Evolutionary conservation across 352 stramenopile species (phyloP), one percentile per base, ranked within the genome.

Genomic region (Phytopythium kandeliae): DNA sequence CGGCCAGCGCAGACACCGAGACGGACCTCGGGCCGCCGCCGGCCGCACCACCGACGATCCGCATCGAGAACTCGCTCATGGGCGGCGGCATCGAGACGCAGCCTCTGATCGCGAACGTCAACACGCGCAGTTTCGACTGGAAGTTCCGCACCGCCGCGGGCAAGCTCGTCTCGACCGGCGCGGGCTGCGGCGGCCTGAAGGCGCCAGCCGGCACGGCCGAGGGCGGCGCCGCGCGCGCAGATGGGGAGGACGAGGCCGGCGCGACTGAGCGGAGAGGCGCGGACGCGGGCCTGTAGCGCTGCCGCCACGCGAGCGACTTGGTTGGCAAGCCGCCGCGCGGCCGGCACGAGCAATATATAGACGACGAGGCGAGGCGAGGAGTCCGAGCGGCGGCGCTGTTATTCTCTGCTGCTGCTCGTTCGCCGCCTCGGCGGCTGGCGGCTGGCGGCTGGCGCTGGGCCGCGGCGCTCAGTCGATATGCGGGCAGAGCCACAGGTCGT

Each of bases 401-500:
- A 46, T 46, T 46, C 22, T 10, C 17, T 46, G 22, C 22, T 15
- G 40, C n/a, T n/a, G n/a, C n/a, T n/a, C n/a, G n/a, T n/a, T n/a
- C n/a, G n/a, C n/a, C n/a, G n/a, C n/a, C n/a, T n/a, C n/a, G n/a
- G n/a, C n/a, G n/a, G n/a, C n/a, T n/a, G n/a, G n/a, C n/a, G n/a
- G n/a, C n/a, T n/a, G n/a, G n/a, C n/a, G n/a, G n/a, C n/a, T n/a
- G n/a, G n/a, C n/a, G n/a, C n/a, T n/a, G n/a, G n/a, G n/a, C n/a
- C n/a, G n/a, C n/a, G n/a, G n/a, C 35, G 34, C 47, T 55, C 84
- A 94, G 47, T 92, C 82, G 46, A 95, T 91, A 51, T 80, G 76
- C 34, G 75, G 57, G 37, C 80, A 86, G 40, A 76, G 89, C 88
- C 92, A 99, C 22, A 99, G 72, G 41, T 98, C 96, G 75, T 99